Conservation (phyloP, 1,284 basidiomycete genomes). For the Microbotryum violaceum region DNA sequence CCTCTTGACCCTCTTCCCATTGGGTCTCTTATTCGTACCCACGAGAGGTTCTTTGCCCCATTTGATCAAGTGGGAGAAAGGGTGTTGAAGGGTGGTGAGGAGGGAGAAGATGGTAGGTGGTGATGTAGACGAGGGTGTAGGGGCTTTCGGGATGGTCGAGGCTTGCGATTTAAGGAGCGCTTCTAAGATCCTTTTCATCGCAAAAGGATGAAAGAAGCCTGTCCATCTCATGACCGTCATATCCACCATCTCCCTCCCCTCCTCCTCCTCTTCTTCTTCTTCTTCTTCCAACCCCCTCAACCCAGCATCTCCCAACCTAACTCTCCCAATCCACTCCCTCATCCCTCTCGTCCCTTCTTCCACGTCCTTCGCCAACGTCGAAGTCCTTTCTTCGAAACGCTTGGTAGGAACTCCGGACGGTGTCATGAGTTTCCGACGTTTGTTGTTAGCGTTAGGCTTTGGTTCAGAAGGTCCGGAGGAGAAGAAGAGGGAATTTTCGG, state of each 20-base stretch:
- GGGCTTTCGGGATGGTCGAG: neutral
- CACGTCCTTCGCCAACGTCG: no score
- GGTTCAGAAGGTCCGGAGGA: neutral
- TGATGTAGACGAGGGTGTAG: neutral
- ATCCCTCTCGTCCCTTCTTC: slow-evolving; percentile 1
- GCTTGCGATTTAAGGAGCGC: no score
- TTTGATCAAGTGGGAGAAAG: slow-evolving; percentile 20
- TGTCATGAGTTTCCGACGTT: no score
- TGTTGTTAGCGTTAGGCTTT: no score
- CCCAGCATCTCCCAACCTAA: slow-evolving; percentile 3
- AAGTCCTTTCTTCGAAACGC: no score
- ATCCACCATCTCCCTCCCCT: slow-evolving; percentile 5
- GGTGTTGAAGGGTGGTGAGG: slow-evolving; percentile 12
- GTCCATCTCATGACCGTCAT: slow-evolving; percentile 1
- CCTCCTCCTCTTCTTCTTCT: slow-evolving; percentile 1
- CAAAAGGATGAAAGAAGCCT: slow-evolving; percentile 19
- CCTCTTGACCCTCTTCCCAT: slow-evolving; percentile 25
- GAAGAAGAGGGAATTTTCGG: neutral
- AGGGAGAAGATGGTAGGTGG: neutral
- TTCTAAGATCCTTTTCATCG: neutral
- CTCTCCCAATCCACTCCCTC: slow-evolving; percentile 23
- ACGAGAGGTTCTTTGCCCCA: slow-evolving; percentile 3
- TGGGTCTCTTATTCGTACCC: slow-evolving; percentile 15
- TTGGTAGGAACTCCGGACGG: no score
- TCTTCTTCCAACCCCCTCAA: neutral